phyloP scores from a whole-genome alignment of 768 basidiomycete genomes.

The Myochromella boudieri region DNA sequence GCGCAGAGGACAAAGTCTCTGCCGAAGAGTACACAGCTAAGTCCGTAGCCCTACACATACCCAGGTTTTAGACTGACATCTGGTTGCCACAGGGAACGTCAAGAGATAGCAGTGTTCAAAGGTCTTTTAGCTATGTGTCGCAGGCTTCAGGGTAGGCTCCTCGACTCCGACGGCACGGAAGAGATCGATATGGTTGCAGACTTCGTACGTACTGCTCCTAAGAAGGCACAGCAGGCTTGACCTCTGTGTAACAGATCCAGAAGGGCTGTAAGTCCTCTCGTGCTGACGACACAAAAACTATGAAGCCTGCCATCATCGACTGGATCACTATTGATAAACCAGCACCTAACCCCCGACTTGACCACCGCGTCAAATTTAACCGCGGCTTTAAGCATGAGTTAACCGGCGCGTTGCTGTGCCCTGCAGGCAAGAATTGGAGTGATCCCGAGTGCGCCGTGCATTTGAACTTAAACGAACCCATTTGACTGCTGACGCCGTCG shows the following conservation, averaged over 20 bases:
- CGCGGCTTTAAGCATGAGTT: conserved; percentile 2
- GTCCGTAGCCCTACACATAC: background rate
- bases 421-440: background rate
- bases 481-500: background rate
- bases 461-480: background rate
- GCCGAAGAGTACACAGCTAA: background rate
- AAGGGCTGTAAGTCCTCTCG: background rate
- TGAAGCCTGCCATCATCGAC: background rate
- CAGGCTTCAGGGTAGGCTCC: background rate
- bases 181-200: conserved; percentile 3
- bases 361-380: background rate
- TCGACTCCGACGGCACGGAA: background rate
- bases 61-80: background rate
- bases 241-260: conserved; percentile 1
- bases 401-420: conserved; percentile 1
- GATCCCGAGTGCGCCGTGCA: background rate
- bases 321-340: background rate
- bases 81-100: background rate
- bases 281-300: background rate
- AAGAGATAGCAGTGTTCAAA: background rate
- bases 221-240: background rate
- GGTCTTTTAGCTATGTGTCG: background rate
- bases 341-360: background rate
- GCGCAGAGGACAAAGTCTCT: background rate
- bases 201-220: background rate